A percentile compares a stretch with the other conserved stretches of the same genome.
Conservation (phyloP, 1,139 yeast species). For the Kodamaea sp. region DNA sequence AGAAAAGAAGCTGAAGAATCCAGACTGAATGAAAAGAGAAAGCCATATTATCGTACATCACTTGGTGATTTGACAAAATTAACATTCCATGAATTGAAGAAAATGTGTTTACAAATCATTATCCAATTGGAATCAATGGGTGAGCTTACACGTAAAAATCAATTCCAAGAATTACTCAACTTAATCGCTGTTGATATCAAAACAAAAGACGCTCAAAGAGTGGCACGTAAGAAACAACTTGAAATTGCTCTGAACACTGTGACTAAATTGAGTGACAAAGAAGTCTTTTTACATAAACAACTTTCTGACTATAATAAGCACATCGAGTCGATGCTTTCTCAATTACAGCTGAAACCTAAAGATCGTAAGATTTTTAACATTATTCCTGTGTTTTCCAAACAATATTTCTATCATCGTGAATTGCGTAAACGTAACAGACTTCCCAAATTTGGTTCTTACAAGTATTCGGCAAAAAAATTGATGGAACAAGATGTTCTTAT, state of each 20-base stretch:
- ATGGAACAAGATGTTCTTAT: conserved; percentile 68
- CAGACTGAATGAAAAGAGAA: conserved; percentile 22
- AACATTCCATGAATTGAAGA: conserved; percentile 74
- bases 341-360: conserved; percentile 56
- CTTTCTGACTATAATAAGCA: conserved; percentile 65
- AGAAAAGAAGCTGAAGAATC: conserved; percentile 24
- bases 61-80: conserved; percentile 54
- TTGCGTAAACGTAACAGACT: conserved; percentile 62
- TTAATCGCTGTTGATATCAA: conserved; percentile 83
- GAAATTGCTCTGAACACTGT: conserved; percentile 58
- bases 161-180: conserved; percentile 76
- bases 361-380: conserved; percentile 50
- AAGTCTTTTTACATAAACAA: conserved; percentile 55
- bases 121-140: conserved; percentile 74
- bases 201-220: conserved; percentile 69
- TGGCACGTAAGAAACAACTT: conserved; percentile 59
- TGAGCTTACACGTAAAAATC: conserved; percentile 59
- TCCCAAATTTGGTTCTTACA: conserved; percentile 80
- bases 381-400: conserved; percentile 68
- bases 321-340: conserved; percentile 61
- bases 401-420: conserved; percentile 74
- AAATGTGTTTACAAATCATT: conserved; percentile 68
- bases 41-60: conserved; percentile 39
- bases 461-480: conserved; percentile 72
- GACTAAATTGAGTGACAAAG: conserved; percentile 58